Evolutionary conservation across 1,139 yeast genomes (phyloP).

Genomic region (Debaryomyces sp.): DNA sequence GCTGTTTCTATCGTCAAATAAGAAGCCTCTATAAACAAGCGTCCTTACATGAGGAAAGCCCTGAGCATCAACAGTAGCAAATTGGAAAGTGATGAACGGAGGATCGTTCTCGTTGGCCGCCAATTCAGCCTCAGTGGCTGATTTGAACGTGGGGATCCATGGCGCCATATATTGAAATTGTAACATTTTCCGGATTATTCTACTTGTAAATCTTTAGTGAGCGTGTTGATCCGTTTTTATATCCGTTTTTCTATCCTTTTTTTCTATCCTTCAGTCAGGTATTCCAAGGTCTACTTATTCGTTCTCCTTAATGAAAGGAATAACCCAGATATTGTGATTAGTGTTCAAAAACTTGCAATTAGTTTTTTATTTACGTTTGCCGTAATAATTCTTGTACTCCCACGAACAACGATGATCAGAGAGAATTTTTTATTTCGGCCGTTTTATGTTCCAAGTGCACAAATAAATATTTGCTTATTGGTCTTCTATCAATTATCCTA

Average conservation of each 20-base stretch:
- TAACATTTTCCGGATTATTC: slow-evolving; percentile 17
- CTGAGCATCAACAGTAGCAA: slow-evolving; percentile 63
- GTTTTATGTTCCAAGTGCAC: neutral
- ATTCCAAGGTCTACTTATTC: neutral
- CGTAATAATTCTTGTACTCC: neutral
- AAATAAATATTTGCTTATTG: neutral
- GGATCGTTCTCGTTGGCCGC: slow-evolving; percentile 29
- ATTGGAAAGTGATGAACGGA: slow-evolving; percentile 63
- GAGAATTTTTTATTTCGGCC: neutral
- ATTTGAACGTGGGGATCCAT: slow-evolving; percentile 65
- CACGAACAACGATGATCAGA: slow-evolving; percentile 2
- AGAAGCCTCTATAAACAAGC: slow-evolving; percentile 72
- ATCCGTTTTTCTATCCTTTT: no score
- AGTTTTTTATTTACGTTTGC: neutral
- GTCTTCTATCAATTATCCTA: neutral
- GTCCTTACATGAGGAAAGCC: slow-evolving; percentile 69
- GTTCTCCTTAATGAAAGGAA: neutral
- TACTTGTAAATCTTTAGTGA: neutral
- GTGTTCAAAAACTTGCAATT: neutral
- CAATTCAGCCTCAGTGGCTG: slow-evolving; percentile 51
- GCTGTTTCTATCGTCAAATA: slow-evolving; percentile 68
- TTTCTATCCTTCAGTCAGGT: neutral
- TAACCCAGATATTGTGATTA: neutral
- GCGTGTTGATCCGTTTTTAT: neutral
- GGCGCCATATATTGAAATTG: slow-evolving; percentile 62